Percentiles rank a stretch among this genome's conserved stretches.
phyloP scores from a whole-genome alignment of 2,329 filamentous ascomycete species.

The Colletotrichum sublineola region DNA sequence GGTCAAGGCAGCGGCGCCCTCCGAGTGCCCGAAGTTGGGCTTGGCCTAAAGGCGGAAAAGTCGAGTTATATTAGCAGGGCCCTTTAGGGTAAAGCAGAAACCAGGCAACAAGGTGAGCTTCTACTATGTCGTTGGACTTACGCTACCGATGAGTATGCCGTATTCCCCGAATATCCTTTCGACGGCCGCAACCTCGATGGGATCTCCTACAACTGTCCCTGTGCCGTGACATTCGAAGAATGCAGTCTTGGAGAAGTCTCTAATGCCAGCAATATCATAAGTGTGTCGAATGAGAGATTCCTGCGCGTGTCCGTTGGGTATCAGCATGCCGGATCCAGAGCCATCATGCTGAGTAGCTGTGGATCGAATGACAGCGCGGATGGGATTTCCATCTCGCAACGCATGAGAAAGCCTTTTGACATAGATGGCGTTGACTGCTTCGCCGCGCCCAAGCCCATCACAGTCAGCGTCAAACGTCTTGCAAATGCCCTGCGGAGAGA shows the following conservation, averaged over 20 bases:
- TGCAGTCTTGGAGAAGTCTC: slow-evolving; percentile 6
- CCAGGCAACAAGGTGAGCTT: background rate
- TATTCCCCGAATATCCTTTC: slow-evolving; percentile 48
- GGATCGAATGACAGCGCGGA: slow-evolving; percentile 48
- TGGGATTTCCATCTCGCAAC: slow-evolving; percentile 54
- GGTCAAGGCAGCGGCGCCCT: slow-evolving; percentile 50
- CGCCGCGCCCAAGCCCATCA: slow-evolving; percentile 57
- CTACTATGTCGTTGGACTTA: slow-evolving; percentile 40
- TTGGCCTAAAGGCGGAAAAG: slow-evolving; percentile 45
- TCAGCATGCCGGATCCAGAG: slow-evolving; percentile 51
- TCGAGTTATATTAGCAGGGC: too few relatives aligned
- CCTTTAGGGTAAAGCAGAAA: too few relatives aligned
- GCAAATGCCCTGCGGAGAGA: slow-evolving; percentile 46
- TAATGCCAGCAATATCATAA: slow-evolving; percentile 45
- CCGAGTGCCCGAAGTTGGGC: slow-evolving; percentile 54
- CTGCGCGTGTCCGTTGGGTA: slow-evolving; percentile 51
- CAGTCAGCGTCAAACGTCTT: slow-evolving; percentile 55
- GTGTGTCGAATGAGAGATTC: slow-evolving; percentile 46
- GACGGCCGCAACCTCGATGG: slow-evolving; percentile 55
- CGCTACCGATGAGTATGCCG: slow-evolving; percentile 48
- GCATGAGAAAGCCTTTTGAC: slow-evolving; percentile 58
- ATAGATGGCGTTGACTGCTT: slow-evolving; percentile 55
- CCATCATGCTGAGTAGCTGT: slow-evolving; percentile 54
- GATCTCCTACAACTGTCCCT: slow-evolving; percentile 59
- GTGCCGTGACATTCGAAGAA: slow-evolving; percentile 55